Evolutionary conservation across 2,329 filamentous ascomycete species (phyloP).

Genomic region (Rhynchosporium secalis): DNA sequence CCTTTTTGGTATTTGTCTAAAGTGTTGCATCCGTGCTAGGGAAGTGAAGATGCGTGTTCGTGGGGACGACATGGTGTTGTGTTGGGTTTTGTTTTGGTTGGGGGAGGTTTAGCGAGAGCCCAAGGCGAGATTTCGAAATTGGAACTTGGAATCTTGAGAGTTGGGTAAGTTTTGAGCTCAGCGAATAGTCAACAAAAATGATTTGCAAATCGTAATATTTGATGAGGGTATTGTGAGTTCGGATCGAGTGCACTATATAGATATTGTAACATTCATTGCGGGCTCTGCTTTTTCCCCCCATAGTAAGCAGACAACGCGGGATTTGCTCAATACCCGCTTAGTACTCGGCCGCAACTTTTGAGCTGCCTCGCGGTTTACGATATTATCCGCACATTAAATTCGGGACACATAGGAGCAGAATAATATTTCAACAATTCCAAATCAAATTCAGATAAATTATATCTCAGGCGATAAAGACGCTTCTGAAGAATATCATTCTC

Average conservation of each 20-base stretch:
- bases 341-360: background rate
- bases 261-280: background rate
- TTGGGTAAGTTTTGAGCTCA: background rate
- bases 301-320: background rate
- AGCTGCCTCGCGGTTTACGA: too few relatives aligned
- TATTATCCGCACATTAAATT: too few relatives aligned
- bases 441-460: background rate
- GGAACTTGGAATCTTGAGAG: background rate
- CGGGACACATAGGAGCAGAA: too few relatives aligned
- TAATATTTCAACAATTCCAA: background rate
- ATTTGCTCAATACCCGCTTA: constrained; percentile 1
- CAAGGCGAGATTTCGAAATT: too few relatives aligned
- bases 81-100: background rate
- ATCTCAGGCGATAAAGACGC: too few relatives aligned
- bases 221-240: background rate
- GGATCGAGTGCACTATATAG: background rate
- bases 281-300: background rate
- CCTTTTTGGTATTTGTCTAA: background rate
- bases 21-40: background rate
- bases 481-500: too few relatives aligned
- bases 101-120: background rate
- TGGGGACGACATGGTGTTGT: background rate
- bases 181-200: background rate
- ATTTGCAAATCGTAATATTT: background rate
- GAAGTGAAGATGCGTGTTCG: background rate